These are phyloP conservation scores for Saturnispora sanitii DNA, from an alignment of 805 yeast genomes.

Conservation along the genomic window DNA sequence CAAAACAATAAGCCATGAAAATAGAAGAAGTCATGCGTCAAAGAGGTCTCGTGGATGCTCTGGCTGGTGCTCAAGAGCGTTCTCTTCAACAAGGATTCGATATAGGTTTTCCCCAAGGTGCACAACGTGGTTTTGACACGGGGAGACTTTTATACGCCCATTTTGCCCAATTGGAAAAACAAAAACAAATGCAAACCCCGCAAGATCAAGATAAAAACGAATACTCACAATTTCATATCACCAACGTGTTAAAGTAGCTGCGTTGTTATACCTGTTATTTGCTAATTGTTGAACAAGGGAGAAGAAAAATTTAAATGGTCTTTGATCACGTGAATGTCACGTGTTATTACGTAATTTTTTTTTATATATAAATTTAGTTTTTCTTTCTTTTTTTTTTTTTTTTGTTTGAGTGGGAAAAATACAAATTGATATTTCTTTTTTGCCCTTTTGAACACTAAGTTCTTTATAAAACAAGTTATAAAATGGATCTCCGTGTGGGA, in stretches of 20 bases:
- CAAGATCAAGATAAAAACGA: neutral
- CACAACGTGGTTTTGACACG: neutral
- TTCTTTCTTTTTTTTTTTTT: neutral
- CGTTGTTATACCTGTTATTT: too few relatives aligned
- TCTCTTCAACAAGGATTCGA: slow-evolving; percentile 3
- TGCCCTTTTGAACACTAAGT: neutral
- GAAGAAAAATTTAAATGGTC: too few relatives aligned
- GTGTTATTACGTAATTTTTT: neutral
- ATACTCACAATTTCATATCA: neutral
- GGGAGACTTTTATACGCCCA: neutral
- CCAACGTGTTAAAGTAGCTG: slow-evolving; percentile 1
- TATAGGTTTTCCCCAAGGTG: neutral
- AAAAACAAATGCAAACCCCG: neutral
- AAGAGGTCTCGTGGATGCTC: slow-evolving; percentile 6
- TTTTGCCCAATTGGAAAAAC: too few relatives aligned
- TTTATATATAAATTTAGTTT: neutral
- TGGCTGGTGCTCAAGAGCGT: neutral
- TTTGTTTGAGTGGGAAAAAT: neutral
- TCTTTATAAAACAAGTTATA: neutral
- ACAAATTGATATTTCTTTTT: neutral
- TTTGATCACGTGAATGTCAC: neutral
- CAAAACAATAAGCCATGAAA: too few relatives aligned
- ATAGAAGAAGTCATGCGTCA: slow-evolving; percentile 8
- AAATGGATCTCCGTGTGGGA: slow-evolving; percentile 74
- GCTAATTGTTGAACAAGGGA: too few relatives aligned